Base-by-base conservation (phyloP, 768 basidiomycete genomes). In the Amanita muscaria region DNA sequence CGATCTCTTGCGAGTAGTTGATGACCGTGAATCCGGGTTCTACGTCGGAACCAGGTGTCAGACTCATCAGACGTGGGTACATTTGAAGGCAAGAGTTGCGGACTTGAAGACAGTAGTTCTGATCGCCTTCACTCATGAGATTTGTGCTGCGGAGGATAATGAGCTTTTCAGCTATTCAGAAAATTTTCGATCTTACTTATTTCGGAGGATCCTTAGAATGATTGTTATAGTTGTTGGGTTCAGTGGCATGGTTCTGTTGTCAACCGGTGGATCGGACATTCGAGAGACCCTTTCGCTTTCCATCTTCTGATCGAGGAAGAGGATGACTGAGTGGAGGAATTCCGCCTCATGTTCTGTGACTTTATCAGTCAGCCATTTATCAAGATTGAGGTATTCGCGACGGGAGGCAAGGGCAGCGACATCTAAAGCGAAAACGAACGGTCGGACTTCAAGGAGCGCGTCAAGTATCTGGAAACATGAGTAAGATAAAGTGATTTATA, bases 321-420 rank as follows among this genome's bases (percentile, higher is more conserved):
- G 75, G 46, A 98, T 80, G 50, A 93, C 79, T 6, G 88, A 80
- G 46, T 83, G 81, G 25, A 96, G 73, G 58, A 98, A 96, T 51
- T 89, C 88, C 22, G 74, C 74, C 6, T 89, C 90, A 50, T 93
- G 87, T 38, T 73, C 68, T 16, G 79, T 69, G 15, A 93, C 86
- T 55, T 91, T 86, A 60, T 90, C 88, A 11, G 86, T 80, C 12
- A 98, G 71, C 93, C 94, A 99, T 63, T 94, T 93, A 65, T 96
- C 93, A 35, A 99, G 71, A 56, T 99, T 92, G 55, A 98, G 70
- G 57, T 92, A 89, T 62, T 97, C 94, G 53, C 91, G 72, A 32
- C 91, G 82, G 27, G 89, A 91, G 10, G 96, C 94, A 33, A 96
- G 67, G 3, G 92, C 86, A 18, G 96, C 96, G 40, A 97, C 83